Evolutionary conservation across 179 eudicot genomes (phyloP).

Genomic region (Amaranthus tricolor): DNA sequence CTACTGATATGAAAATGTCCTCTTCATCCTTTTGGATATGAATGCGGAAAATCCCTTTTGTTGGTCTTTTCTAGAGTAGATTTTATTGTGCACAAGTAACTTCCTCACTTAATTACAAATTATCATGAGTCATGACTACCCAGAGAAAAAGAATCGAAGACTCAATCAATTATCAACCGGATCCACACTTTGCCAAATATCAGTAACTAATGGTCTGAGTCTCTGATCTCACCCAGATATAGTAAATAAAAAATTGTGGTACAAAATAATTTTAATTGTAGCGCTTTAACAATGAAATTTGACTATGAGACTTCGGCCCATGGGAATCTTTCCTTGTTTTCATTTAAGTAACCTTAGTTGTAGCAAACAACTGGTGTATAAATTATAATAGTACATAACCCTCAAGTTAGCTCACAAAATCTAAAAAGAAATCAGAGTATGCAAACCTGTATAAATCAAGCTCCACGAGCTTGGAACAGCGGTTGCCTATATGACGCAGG

Average conservation of each 20-base stretch:
- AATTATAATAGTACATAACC: background rate
- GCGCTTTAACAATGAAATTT: background rate
- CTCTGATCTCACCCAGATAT: too few relatives aligned
- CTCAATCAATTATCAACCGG: background rate
- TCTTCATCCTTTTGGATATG: background rate
- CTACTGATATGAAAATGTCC: background rate
- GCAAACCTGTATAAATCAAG: constrained; percentile 86
- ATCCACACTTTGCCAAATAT: background rate
- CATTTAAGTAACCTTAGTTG: background rate
- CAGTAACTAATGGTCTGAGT: background rate
- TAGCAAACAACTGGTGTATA: background rate
- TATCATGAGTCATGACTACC: too few relatives aligned
- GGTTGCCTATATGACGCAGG: constrained; percentile 55
- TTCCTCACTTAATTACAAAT: background rate
- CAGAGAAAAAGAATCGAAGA: background rate
- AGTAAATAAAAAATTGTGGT: background rate
- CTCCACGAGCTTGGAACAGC: constrained; percentile 74
- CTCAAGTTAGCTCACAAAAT: background rate
- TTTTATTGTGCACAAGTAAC: background rate
- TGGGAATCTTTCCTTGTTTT: background rate
- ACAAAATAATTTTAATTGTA: background rate
- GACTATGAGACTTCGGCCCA: background rate
- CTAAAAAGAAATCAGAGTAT: background rate
- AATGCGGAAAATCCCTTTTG: background rate
- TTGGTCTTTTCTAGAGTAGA: background rate